phyloP scores from a whole-genome alignment of 768 basidiomycete species.

The Strobilomyces dryophilus region DNA sequence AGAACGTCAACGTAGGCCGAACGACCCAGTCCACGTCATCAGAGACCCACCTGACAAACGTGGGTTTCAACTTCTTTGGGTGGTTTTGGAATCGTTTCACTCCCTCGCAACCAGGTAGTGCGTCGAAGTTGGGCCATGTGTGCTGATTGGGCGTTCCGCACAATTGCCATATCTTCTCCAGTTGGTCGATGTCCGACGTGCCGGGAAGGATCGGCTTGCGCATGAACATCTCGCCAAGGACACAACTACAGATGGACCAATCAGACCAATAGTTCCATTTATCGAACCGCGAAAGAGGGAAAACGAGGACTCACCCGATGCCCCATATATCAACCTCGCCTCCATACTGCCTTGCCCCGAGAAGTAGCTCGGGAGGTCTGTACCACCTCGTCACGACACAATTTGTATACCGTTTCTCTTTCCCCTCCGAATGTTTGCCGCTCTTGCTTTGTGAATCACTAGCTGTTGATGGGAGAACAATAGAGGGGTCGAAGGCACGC shows the following conservation, averaged over 20 bases:
- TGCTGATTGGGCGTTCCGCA: conserved; percentile 86
- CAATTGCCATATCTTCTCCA: conserved; percentile 84
- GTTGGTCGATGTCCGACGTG: conserved; percentile 84
- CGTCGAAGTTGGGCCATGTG: conserved; percentile 74
- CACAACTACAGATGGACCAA: conserved; percentile 53
- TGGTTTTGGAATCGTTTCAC: conserved; percentile 58
- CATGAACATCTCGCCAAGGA: conserved; percentile 95
- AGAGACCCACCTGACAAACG: conserved; percentile 56
- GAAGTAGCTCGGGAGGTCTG: conserved; percentile 85
- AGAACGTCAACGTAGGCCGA: conserved; percentile 2
- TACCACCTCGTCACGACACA: conserved; percentile 97
- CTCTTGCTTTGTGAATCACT: conserved; percentile 18
- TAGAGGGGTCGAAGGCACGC: conserved; percentile 62
- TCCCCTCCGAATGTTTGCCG: conserved; percentile 38
- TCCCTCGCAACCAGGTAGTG: conserved; percentile 75
- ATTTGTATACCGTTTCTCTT: conserved; percentile 83
- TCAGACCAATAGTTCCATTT: neutral
- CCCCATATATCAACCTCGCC: conserved; percentile 98
- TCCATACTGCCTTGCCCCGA: conserved; percentile 87
- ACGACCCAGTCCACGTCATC: neutral
- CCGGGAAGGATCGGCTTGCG: conserved; percentile 85
- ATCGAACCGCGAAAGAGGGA: neutral
- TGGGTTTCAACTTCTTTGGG: conserved; percentile 51
- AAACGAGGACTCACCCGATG: conserved; percentile 62
- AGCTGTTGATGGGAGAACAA: conserved; percentile 29